Evolutionary conservation across 352 stramenopile species (phyloP), one percentile per base, ranked within the genome.

Genomic region (Globisporangium sylvaticum): DNA sequence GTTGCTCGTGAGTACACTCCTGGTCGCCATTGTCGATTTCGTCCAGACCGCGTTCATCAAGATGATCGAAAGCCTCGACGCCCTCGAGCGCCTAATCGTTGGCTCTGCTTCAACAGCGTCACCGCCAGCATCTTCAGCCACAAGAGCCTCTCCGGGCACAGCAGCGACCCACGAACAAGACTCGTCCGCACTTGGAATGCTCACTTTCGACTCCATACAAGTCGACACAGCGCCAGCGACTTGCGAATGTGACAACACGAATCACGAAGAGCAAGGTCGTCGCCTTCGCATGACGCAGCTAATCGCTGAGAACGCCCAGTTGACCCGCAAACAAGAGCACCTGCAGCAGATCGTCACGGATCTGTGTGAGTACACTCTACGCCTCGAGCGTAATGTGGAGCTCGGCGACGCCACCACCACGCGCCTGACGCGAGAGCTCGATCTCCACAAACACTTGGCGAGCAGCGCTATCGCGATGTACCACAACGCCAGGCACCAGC

Each of bases 401-500:
- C 1, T 60, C 15, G 39, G 55, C 31, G 32, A 63, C 58, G 31
- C 34, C 22, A 63, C 22, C 20, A 22, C n/a, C 39, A 20, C 58
- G 37, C 58, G 14, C 24, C 55, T 60, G 29, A 14, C 29, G 2
- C 55, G 29, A 2, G 55, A 60, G 31, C 55, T 60, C 1, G 20
- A 60, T 10, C 55, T 44, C 29, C 55, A 60, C 58, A 53, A 4
- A 32, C 24, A 63, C 15, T 14, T 63, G 58, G 25, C 58, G 22
- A 25, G 20, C 34, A 50, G 58, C 22, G 34, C 58, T 5, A 22
- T 63, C 12, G 22, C 58, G 6, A 53, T 63, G 58, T 53, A 63
- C 37, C 58, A 53, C 37, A 63, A 15, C 34, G 39, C 58, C 34
- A 63, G 32, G 58, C 58, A 63, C 34, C 34, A 63, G 34, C 32